phyloP scores from a whole-genome alignment of 495 filamentous ascomycete genomes.

The Neurospora discreta region DNA sequence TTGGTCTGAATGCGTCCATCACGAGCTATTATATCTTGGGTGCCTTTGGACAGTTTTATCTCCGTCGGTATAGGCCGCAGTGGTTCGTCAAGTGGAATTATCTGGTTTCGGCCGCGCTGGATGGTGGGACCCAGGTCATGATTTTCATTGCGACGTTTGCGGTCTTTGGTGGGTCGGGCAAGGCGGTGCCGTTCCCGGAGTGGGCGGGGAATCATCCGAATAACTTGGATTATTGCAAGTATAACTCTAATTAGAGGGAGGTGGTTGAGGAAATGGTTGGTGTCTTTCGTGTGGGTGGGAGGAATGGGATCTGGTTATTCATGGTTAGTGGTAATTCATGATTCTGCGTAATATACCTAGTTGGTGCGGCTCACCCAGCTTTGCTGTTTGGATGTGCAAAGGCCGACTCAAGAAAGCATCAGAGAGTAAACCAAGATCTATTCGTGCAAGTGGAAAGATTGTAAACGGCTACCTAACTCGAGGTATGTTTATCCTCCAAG shows the following conservation, averaged over 20 bases:
- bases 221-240: not conserved
- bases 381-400: too few relatives aligned
- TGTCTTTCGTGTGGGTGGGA: not conserved
- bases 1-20: slow-evolving; percentile 26
- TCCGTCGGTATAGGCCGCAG: slow-evolving; percentile 36
- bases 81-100: slow-evolving; percentile 50
- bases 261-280: too few relatives aligned
- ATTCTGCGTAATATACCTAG: too few relatives aligned
- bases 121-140: slow-evolving; percentile 40
- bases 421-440: too few relatives aligned
- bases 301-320: not conserved
- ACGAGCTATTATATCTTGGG: slow-evolving; percentile 33
- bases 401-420: too few relatives aligned
- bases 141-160: slow-evolving; percentile 51
- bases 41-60: slow-evolving; percentile 40
- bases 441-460: too few relatives aligned
- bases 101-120: slow-evolving; percentile 42
- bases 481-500: too few relatives aligned
- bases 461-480: too few relatives aligned
- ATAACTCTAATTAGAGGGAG: not conserved
- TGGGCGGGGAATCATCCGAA: slow-evolving; percentile 43
- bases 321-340: not conserved
- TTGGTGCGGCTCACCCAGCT: too few relatives aligned
- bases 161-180: slow-evolving; percentile 40
- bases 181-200: slow-evolving; percentile 22